Percentiles rank a stretch among this genome's conserved stretches.
Conservation (phyloP, 768 basidiomycete species). For the Auricularia sp. region DNA sequence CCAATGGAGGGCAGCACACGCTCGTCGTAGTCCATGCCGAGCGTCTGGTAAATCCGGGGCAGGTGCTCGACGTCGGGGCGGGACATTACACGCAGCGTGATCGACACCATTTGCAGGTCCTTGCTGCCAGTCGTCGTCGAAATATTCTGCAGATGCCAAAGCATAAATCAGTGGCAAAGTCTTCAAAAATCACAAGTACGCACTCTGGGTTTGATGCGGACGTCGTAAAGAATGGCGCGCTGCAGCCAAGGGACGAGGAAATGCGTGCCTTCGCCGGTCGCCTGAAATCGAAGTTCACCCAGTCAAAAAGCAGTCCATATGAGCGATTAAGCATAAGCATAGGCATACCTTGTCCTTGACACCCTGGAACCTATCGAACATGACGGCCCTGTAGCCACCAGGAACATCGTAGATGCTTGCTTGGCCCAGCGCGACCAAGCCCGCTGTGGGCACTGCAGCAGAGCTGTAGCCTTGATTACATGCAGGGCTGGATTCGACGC, state of each 20-base stretch:
- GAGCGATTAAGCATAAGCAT: not conserved
- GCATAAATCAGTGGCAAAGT: conserved; percentile 8
- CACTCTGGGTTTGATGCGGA: conserved; percentile 82
- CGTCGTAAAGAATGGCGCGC: conserved; percentile 93
- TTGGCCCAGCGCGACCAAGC: conserved; percentile 35
- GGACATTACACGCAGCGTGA: conserved; percentile 92
- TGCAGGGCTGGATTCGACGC: too few relatives aligned
- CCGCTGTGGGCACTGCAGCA: conserved; percentile 52
- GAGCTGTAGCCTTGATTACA: not conserved
- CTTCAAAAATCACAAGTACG: conserved; percentile 33
- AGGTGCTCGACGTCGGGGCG: conserved; percentile 84
- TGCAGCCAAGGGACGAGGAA: conserved; percentile 94
- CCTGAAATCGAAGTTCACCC: conserved; percentile 34
- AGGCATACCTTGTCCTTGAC: conserved; percentile 64
- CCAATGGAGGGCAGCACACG: conserved; percentile 95
- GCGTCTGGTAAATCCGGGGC: conserved; percentile 85
- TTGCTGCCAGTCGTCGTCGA: conserved; percentile 98
- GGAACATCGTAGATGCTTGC: conserved; percentile 53
- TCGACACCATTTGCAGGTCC: conserved; percentile 96
- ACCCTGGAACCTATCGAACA: conserved; percentile 96
- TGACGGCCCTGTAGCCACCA: conserved; percentile 86
- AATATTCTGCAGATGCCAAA: conserved; percentile 58
- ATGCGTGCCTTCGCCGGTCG: conserved; percentile 89
- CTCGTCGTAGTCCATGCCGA: conserved; percentile 97
- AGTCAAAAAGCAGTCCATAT: not conserved